Percentiles rank a stretch among this genome's conserved stretches.
These are phyloP conservation scores for Mycena alexandri DNA, from an alignment of 768 basidiomycete genomes.

Conservation along the genomic window DNA sequence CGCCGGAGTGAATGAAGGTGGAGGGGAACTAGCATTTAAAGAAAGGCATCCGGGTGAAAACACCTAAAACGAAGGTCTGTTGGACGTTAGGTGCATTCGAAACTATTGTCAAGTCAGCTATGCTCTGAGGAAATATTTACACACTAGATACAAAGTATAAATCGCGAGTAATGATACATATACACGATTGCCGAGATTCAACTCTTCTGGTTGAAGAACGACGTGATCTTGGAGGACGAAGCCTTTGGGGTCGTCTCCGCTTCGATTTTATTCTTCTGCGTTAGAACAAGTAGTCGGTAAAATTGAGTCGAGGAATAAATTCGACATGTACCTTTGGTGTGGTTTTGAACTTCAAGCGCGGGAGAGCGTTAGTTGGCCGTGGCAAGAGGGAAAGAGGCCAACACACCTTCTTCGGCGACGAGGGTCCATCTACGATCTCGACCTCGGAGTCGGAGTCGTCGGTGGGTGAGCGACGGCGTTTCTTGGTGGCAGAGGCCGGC, in stretches of 20 bases:
- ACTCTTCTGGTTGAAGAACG: constrained; percentile 5
- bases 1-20: too few relatives aligned
- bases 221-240: constrained; percentile 18
- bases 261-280: background rate
- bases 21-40: background rate
- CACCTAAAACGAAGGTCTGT: background rate
- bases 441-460: constrained; percentile 4
- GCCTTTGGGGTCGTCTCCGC: background rate
- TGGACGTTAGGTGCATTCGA: too few relatives aligned
- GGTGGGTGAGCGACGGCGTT: constrained; percentile 22
- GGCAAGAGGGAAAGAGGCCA: background rate
- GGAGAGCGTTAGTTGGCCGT: background rate
- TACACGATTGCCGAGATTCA: too few relatives aligned
- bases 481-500: background rate
- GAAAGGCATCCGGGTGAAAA: background rate
- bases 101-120: too few relatives aligned
- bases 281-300: background rate
- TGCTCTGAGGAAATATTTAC: too few relatives aligned
- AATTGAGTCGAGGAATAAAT: background rate
- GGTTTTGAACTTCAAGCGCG: background rate
- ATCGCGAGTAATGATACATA: too few relatives aligned
- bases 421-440: constrained; percentile 21
- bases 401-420: constrained; percentile 32
- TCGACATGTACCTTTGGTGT: background rate
- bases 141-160: too few relatives aligned